A percentile compares a stretch with the other conserved stretches of the same genome.
Conservation (phyloP, 2,329 filamentous ascomycete genomes). For the Fusarium mangiferae region DNA sequence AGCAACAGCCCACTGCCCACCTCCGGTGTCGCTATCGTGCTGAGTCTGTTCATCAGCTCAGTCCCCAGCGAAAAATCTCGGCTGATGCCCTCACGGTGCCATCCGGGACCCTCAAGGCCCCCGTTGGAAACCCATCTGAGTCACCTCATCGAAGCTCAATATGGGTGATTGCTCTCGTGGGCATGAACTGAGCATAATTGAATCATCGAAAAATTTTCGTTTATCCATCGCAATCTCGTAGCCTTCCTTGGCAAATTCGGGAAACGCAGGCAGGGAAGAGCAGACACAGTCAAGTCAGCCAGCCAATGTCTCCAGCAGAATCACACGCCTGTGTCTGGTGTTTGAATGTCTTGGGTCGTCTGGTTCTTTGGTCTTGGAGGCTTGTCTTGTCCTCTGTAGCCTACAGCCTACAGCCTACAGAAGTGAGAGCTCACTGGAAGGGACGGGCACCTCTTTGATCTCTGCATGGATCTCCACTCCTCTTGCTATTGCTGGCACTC, state of each 20-base stretch:
- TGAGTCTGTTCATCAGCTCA: conserved; percentile 40
- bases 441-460: conserved; percentile 19
- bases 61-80: conserved; percentile 43
- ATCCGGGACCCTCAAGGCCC: conserved; percentile 42
- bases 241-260: conserved; percentile 14
- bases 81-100: conserved; percentile 44
- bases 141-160: conserved; percentile 42
- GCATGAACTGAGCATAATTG: conserved; percentile 33
- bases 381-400: conserved; percentile 15
- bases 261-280: conserved; percentile 5
- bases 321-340: conserved; percentile 43
- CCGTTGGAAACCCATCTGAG: conserved; percentile 36
- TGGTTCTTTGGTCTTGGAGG: conserved; percentile 8
- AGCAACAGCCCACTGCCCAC: conserved; percentile 46
- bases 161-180: conserved; percentile 34
- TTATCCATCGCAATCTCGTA: conserved; percentile 34
- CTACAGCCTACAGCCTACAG: background rate
- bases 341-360: conserved; percentile 37
- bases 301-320: conserved; percentile 32
- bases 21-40: conserved; percentile 46
- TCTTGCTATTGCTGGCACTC: conserved; percentile 21
- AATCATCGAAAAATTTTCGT: conserved; percentile 31
- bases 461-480: conserved; percentile 24
- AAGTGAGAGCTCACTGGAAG: conserved; percentile 17
- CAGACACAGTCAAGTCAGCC: conserved; percentile 24